A percentile compares a stretch with the other conserved stretches of the same genome.
These are phyloP conservation scores for Pseudopithomyces maydicus DNA, from an alignment of 2,329 filamentous ascomycete species.

Conservation along the genomic window DNA sequence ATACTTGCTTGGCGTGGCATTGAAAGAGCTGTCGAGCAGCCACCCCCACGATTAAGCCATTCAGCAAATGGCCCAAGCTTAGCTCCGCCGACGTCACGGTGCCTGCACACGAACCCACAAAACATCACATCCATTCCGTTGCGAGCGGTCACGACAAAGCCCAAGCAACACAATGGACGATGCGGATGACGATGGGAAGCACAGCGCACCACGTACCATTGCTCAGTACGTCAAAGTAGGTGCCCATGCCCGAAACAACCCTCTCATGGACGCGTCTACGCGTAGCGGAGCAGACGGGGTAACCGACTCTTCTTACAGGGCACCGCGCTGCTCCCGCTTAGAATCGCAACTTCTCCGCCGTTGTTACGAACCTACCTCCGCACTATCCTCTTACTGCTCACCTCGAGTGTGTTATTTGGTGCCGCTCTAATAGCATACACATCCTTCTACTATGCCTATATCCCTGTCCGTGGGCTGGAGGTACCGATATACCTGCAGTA, in stretches of 20 bases:
- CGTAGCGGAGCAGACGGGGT: conserved; percentile 2
- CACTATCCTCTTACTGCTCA: conserved; percentile 58
- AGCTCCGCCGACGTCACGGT: conserved; percentile 19
- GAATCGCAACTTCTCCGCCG: conserved; percentile 62
- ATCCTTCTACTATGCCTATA: conserved; percentile 71
- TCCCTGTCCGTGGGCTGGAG: conserved; percentile 68
- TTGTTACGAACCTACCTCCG: conserved; percentile 70
- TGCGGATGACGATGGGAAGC: conserved; percentile 28
- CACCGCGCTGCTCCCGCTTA: conserved; percentile 59
- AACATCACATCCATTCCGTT: conserved; percentile 17
- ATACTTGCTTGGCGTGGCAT: background rate
- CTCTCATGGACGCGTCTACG: background rate
- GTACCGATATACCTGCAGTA: conserved; percentile 71
- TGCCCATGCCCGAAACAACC: background rate
- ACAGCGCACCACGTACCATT: conserved; percentile 16
- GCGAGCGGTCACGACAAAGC: too few relatives aligned
- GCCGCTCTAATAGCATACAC: conserved; percentile 66
- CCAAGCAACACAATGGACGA: conserved; percentile 23
- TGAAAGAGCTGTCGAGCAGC: too few relatives aligned
- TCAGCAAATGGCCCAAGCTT: conserved; percentile 16
- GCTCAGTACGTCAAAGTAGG: conserved; percentile 27
- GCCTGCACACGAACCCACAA: background rate
- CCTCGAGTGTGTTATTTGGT: conserved; percentile 61
- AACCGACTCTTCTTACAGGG: conserved; percentile 47
- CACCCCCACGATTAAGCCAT: too few relatives aligned